Conservation (phyloP, 768 basidiomycete species). For the Xerocomus spinulosus region DNA sequence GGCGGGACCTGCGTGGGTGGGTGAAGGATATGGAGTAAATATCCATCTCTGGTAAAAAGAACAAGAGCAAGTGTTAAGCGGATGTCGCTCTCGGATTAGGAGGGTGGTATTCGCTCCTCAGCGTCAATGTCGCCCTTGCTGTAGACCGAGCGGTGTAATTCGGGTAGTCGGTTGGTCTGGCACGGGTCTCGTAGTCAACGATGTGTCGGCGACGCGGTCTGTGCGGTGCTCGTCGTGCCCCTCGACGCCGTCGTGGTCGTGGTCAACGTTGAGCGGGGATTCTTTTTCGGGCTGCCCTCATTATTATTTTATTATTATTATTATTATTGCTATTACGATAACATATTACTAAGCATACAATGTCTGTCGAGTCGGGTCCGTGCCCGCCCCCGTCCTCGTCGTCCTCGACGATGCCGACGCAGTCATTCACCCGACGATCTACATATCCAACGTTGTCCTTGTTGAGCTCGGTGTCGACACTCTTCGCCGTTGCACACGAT, state of each 20-base stretch:
- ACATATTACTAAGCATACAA: conserved; percentile 5
- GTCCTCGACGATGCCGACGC: not conserved
- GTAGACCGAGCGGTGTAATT: not conserved
- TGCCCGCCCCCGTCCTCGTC: conserved; percentile 18
- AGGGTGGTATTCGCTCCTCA: conserved; percentile 26
- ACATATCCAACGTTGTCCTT: conserved; percentile 55
- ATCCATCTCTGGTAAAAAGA: conserved; percentile 56
- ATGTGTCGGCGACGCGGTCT: conserved; percentile 17
- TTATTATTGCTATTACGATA: not conserved
- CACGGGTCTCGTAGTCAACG: conserved; percentile 5
- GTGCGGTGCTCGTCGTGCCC: conserved; percentile 15
- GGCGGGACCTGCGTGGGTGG: conserved; percentile 78
- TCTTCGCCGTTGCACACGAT: conserved; percentile 13
- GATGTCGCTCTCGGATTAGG: conserved; percentile 23
- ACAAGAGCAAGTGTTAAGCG: conserved; percentile 10
- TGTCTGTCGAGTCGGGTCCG: conserved; percentile 18
- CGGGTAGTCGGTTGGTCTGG: not conserved
- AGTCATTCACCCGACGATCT: conserved; percentile 79
- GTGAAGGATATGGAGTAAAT: conserved; percentile 94
- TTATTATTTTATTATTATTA: conserved; percentile 3
- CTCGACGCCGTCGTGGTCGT: conserved; percentile 17
- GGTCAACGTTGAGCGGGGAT: conserved; percentile 17
- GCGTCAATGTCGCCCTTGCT: conserved; percentile 9
- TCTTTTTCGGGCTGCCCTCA: conserved; percentile 18
- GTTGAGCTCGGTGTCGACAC: conserved; percentile 50